These are phyloP conservation scores for Fusarium subtropicale DNA, from an alignment of 2,329 filamentous ascomycete species.

Conservation along the genomic window DNA sequence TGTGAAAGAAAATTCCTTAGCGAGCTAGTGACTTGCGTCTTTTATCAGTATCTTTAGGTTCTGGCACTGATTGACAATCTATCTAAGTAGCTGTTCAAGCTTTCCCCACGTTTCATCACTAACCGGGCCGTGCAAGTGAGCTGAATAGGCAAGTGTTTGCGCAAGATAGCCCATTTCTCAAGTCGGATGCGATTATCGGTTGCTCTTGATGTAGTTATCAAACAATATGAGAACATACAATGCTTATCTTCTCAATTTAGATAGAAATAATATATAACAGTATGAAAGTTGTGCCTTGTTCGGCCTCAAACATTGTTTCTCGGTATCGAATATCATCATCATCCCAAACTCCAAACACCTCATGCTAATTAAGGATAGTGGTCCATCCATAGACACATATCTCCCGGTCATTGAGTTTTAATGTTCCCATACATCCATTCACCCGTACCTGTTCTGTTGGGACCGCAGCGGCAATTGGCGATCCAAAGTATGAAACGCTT, in stretches of 20 bases:
- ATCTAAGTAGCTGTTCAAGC: not conserved
- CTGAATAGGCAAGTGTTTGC: slow-evolving; percentile 21
- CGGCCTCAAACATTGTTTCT: slow-evolving; percentile 22
- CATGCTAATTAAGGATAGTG: slow-evolving; percentile 36
- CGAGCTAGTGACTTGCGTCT: not conserved
- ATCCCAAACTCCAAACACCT: slow-evolving; percentile 40
- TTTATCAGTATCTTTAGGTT: not conserved
- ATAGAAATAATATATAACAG: slow-evolving; percentile 2
- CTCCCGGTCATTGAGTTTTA: not conserved
- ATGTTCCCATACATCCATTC: slow-evolving; percentile 4
- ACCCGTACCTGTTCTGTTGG: slow-evolving; percentile 43
- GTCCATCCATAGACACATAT: not conserved
- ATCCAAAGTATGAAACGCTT: slow-evolving; percentile 74
- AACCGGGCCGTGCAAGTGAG: not conserved
- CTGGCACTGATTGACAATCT: not conserved
- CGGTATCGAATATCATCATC: slow-evolving; percentile 29
- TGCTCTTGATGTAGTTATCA: not conserved
- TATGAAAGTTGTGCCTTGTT: slow-evolving; percentile 16
- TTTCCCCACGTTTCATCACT: slow-evolving; percentile 4
- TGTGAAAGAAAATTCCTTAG: not conserved
- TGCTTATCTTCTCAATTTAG: not conserved
- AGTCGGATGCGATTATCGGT: not conserved
- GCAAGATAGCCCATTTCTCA: not conserved
- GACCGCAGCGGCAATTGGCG: slow-evolving; percentile 65
- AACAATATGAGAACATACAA: too few relatives aligned